Percentiles rank a stretch among this genome's conserved stretches.
These are phyloP conservation scores for Rhizodiscina lignyota DNA, from an alignment of 495 filamentous ascomycete species.

Conservation along the genomic window DNA sequence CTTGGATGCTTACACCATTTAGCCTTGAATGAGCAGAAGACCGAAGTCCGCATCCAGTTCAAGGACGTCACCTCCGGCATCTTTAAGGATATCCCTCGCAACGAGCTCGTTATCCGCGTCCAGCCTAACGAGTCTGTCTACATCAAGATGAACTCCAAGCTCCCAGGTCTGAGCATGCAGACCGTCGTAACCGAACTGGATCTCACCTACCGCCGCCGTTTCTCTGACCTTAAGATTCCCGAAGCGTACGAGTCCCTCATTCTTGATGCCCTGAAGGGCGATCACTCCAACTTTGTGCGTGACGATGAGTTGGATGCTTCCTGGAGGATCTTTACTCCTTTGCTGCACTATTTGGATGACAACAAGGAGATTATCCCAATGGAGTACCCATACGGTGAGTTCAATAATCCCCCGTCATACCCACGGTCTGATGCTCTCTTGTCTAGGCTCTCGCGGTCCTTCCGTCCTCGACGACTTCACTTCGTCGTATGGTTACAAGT, in stretches of 20 bases:
- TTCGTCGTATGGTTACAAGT: conserved; percentile 94
- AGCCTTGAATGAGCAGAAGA: conserved; percentile 99
- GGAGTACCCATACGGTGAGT: conserved; percentile 97
- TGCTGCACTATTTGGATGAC: conserved; percentile 94
- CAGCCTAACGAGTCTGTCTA: conserved; percentile 99
- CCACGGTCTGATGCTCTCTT: too few relatives aligned
- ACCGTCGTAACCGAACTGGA: conserved; percentile 98
- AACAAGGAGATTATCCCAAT: conserved; percentile 99
- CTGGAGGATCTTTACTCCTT: conserved; percentile 96
- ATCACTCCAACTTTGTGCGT: conserved; percentile 99
- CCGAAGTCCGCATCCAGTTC: conserved; percentile 98
- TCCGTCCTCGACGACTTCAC: conserved; percentile 97
- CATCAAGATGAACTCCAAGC: conserved; percentile 99
- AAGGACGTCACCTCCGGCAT: conserved; percentile 98
- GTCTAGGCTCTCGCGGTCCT: conserved; percentile 83
- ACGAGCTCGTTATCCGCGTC: conserved; percentile 98
- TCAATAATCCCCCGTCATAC: conserved; percentile 1
- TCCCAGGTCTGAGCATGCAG: conserved; percentile 97
- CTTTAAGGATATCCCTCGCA: conserved; percentile 98
- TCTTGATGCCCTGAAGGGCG: conserved; percentile 92
- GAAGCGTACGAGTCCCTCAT: conserved; percentile 98
- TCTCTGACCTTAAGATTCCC: conserved; percentile 98
- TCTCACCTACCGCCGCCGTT: conserved; percentile 92
- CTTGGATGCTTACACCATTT: conserved; percentile 4
- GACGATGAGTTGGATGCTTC: conserved; percentile 96